phyloP scores from a whole-genome alignment of 2,329 filamentous ascomycete genomes.

The Macrophomina phaseolina region DNA sequence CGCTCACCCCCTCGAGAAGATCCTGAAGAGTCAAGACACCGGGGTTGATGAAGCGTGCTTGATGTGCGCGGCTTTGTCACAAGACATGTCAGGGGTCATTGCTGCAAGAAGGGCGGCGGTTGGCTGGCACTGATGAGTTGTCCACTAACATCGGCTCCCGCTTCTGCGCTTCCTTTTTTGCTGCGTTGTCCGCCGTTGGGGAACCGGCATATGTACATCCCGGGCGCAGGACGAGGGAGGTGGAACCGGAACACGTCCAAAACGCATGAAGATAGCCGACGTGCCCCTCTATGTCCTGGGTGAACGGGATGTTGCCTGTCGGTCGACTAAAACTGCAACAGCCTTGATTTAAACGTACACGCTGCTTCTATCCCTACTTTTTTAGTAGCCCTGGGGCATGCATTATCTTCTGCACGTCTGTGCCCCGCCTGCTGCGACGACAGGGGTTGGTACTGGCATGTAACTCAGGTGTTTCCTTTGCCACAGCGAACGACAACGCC shows the following conservation, averaged over 20 bases:
- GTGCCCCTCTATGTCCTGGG: neutral
- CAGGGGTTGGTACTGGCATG: no score
- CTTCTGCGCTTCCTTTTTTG: neutral
- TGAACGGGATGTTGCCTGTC: neutral
- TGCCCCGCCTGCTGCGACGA: no score
- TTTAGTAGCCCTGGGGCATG: neutral
- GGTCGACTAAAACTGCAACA: neutral
- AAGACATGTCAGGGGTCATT: neutral
- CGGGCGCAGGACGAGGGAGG: neutral
- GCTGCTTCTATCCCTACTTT: neutral
- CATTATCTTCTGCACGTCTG: neutral
- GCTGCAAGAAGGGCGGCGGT: neutral
- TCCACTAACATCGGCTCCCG: neutral
- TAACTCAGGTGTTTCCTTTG: neutral
- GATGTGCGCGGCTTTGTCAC: neutral
- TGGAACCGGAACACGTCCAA: neutral
- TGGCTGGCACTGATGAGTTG: neutral
- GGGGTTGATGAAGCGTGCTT: neutral
- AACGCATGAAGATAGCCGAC: slow-evolving; percentile 6
- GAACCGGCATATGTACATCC: no score
- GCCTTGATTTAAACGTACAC: neutral
- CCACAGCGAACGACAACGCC: neutral
- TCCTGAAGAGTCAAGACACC: neutral
- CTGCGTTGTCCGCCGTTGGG: neutral
- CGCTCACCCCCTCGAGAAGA: neutral